Evolutionary conservation across 208 protist genomes (phyloP), one percentile per base, ranked within the genome.

Genomic region (Acanthamoeba sp.): DNA sequence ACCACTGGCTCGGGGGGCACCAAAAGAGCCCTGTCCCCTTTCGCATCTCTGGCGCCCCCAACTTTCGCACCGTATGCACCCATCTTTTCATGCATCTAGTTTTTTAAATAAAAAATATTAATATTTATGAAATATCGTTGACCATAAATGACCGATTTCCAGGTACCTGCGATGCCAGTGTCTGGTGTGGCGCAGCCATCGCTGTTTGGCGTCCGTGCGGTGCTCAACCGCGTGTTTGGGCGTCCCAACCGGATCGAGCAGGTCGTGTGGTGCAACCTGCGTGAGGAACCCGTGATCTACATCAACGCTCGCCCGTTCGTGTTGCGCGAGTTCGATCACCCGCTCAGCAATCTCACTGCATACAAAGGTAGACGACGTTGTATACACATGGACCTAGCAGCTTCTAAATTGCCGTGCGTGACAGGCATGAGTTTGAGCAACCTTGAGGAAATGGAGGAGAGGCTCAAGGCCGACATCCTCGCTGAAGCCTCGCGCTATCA

Each of bases 211-310:
- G 50, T 95, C 34, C 36, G 32, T 16, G 62, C 42, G 24, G 94
- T 95, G 91, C 55, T 95, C 40, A 84, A 95, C 34, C 14, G 82
- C 22, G 27, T 80, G 32, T 40, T 59, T 2, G 36, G 52, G n/a
- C 34, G 42, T 27, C 91, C 40, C 9, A 90, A 94, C 29, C 34
- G 52, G 48, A 16, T 59, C 42, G n/a, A 92, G 82, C 42, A 55
- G 29, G 64, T 91, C 16, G 36, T 95, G 57, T 96, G 95, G 95
- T 84, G 66, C 34, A 96, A 95, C 84, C 59, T 96, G 69, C 76
- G 95, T 29, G 95, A 96, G 55, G 95, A 96, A 48, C 95, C 94
- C 32, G 94, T 96, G n/a, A 80, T 96, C 20, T 96, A 91, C 50
- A 85, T 96, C 59, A 95, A 95, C 71, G 94, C 82, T 1, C 48